Evolutionary conservation across 768 basidiomycete species (phyloP).

Genomic region (Mycena sanguinolenta): DNA sequence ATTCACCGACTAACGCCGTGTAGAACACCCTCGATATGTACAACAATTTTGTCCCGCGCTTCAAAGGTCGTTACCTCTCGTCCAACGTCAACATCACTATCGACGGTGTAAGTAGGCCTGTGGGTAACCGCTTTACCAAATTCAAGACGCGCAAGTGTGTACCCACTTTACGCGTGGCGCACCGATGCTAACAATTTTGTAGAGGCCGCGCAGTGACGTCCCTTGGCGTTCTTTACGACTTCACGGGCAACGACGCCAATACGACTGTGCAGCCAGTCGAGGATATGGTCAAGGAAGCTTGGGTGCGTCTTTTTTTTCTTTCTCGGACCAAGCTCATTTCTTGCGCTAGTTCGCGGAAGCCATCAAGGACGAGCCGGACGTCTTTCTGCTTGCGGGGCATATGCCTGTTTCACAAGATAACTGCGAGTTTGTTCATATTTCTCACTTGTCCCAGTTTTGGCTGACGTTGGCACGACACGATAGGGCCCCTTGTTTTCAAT

Average conservation of each 20-base stretch:
- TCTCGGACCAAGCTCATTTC: slow-evolving; percentile 8
- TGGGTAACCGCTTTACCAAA: slow-evolving; percentile 71
- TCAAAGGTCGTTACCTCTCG: slow-evolving; percentile 58
- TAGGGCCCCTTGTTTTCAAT: slow-evolving; percentile 80
- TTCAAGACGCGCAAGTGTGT: slow-evolving; percentile 80
- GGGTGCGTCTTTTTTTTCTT: slow-evolving; percentile 59
- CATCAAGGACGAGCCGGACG: slow-evolving; percentile 84
- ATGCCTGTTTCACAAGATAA: slow-evolving; percentile 84
- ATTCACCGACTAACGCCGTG: not conserved
- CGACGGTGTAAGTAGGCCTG: slow-evolving; percentile 52
- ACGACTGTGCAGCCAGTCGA: slow-evolving; percentile 82
- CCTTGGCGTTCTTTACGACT: slow-evolving; percentile 84
- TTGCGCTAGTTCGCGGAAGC: slow-evolving; percentile 76
- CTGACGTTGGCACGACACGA: slow-evolving; percentile 37
- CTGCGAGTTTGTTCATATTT: slow-evolving; percentile 55
- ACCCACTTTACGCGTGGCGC: not conserved
- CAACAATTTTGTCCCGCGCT: slow-evolving; percentile 34
- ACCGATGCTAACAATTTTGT: slow-evolving; percentile 3
- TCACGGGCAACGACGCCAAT: slow-evolving; percentile 76
- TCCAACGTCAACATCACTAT: slow-evolving; percentile 91
- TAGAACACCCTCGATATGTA: slow-evolving; percentile 30
- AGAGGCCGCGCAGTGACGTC: slow-evolving; percentile 82
- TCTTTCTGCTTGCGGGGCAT: slow-evolving; percentile 85
- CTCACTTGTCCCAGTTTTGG: slow-evolving; percentile 1
- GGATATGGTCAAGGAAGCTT: slow-evolving; percentile 83